Evolutionary conservation across 2,329 filamentous ascomycete genomes (phyloP).

Genomic region (Daldinia sp.): DNA sequence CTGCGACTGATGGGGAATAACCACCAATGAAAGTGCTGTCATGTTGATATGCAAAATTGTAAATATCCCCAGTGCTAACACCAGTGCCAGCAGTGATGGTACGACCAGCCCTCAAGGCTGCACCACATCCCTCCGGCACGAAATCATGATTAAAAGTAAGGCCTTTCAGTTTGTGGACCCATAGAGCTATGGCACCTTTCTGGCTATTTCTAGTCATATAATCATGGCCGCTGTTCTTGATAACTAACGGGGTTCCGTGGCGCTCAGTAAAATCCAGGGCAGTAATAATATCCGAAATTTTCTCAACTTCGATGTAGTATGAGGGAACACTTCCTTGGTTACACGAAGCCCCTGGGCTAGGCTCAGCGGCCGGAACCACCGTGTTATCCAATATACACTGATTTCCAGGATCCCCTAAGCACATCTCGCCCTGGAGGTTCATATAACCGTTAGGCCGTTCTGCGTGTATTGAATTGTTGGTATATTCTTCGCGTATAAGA

Average conservation of each 20-base stretch:
- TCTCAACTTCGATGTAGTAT: neutral
- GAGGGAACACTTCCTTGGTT: neutral
- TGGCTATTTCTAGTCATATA: constrained; percentile 46
- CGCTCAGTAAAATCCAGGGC: constrained; percentile 38
- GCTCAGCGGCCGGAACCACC: neutral
- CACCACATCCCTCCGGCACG: constrained; percentile 36
- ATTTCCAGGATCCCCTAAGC: neutral
- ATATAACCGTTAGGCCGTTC: neutral
- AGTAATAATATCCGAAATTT: neutral
- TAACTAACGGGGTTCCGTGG: constrained; percentile 39
- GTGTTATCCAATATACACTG: neutral
- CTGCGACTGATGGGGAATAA: constrained; percentile 36
- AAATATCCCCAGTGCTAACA: constrained; percentile 41
- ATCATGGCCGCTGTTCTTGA: constrained; percentile 49
- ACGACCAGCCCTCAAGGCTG: constrained; percentile 11
- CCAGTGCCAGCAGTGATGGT: constrained; percentile 45
- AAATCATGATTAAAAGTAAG: constrained; percentile 38
- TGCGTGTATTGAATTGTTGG: neutral
- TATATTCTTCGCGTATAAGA: neutral
- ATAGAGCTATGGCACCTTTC: constrained; percentile 43
- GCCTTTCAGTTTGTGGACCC: constrained; percentile 43
- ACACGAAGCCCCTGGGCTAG: neutral
- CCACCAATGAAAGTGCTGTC: constrained; percentile 42
- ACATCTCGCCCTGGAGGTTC: neutral
- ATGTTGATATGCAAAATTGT: constrained; percentile 40